These are phyloP conservation scores for Setaria italica DNA, from an alignment of 202 grass and related monocot species.

Conservation along the genomic window DNA sequence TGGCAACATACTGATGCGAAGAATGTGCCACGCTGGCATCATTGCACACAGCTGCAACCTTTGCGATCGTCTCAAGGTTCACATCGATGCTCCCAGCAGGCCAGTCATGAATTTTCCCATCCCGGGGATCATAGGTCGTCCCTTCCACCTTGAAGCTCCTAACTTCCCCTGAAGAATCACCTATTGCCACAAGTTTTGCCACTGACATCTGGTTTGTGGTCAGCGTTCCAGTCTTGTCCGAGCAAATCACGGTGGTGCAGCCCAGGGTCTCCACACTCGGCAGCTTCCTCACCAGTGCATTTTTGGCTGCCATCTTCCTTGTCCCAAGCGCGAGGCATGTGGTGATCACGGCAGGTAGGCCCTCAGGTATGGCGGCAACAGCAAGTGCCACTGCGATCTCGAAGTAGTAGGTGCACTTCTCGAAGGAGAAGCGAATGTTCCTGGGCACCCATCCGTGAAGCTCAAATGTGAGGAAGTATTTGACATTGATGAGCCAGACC, in stretches of 20 bases:
- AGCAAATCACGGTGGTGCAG: constrained; percentile 94
- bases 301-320: constrained; percentile 93
- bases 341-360: constrained; percentile 87
- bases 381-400: constrained; percentile 92
- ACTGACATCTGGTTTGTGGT: constrained; percentile 96
- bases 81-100: constrained; percentile 61
- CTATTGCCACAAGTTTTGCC: constrained; percentile 66
- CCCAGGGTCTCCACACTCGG: constrained; percentile 90
- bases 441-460: constrained; percentile 62
- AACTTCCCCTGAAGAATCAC: constrained; percentile 33
- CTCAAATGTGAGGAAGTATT: constrained; percentile 84
- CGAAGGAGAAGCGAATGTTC: constrained; percentile 75
- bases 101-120: constrained; percentile 77
- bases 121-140: constrained; percentile 73
- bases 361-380: constrained; percentile 86
- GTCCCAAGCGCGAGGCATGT: constrained; percentile 89
- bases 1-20: constrained; percentile 75
- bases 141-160: constrained; percentile 89
- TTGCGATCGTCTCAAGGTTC: constrained; percentile 81
- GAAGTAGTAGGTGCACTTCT: constrained; percentile 97
- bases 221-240: constrained; percentile 84
- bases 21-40: constrained; percentile 73
- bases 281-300: constrained; percentile 86
- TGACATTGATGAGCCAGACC: constrained; percentile 96
- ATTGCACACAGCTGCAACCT: constrained; percentile 90